These are phyloP conservation scores for Catharanthus roseus DNA, from an alignment of 257 asterid genomes.

Conservation along the genomic window DNA sequence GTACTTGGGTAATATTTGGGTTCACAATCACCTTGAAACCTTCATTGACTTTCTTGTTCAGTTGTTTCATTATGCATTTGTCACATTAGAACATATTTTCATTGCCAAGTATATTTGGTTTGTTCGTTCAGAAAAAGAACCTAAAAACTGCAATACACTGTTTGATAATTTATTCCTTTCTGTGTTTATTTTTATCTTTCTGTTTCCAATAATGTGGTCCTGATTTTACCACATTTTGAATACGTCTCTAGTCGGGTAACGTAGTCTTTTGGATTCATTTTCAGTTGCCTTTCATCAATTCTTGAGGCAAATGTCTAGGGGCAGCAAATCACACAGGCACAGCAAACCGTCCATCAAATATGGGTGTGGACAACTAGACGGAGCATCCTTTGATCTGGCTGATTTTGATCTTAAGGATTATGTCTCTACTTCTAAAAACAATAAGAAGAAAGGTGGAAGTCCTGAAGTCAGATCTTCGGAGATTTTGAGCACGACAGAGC, in stretches of 20 bases:
- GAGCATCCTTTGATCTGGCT: constrained; percentile 38
- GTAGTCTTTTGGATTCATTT: constrained; percentile 8
- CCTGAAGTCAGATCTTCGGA: constrained; percentile 36
- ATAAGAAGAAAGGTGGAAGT: constrained; percentile 24
- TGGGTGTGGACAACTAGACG: constrained; percentile 31
- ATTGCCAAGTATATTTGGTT: neutral
- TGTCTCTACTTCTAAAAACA: constrained; percentile 29
- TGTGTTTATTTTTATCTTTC: neutral
- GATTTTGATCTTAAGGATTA: constrained; percentile 25
- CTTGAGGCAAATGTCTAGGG: constrained; percentile 34
- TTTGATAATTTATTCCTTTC: neutral
- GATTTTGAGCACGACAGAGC: constrained; percentile 55
- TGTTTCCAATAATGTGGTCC: neutral
- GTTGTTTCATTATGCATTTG: neutral
- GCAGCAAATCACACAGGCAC: constrained; percentile 31
- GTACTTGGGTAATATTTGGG: neutral
- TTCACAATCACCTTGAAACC: neutral
- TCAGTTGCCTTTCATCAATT: constrained; percentile 15
- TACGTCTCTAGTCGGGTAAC: neutral
- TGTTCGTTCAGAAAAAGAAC: neutral
- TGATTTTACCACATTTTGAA: neutral
- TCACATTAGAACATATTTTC: neutral
- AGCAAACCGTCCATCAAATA: constrained; percentile 45
- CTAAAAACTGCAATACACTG: neutral
- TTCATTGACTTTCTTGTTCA: neutral